Conservation (phyloP, 2,329 filamentous ascomycete species). For the Monosporascus sp. region DNA sequence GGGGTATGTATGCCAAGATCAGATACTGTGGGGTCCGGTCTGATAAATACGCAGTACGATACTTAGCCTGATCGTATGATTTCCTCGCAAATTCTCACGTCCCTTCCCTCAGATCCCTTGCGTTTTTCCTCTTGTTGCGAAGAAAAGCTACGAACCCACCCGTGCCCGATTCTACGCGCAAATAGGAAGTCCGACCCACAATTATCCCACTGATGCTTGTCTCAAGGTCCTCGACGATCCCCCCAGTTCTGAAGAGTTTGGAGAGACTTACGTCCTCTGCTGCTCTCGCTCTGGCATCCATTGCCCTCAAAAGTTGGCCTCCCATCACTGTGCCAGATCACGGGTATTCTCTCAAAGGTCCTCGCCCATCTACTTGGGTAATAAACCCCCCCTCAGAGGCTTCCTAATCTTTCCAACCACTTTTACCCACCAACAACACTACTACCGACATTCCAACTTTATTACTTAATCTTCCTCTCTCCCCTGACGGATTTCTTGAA, state of each 20-base stretch:
- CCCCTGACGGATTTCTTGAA: slow-evolving; percentile 14
- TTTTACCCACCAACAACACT: neutral
- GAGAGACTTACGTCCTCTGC: neutral
- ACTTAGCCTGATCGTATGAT: neutral
- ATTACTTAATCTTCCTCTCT: neutral
- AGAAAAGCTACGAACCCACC: neutral
- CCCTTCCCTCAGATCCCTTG: too few species aligned
- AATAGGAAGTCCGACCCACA: neutral
- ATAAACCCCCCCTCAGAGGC: neutral
- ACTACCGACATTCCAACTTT: neutral
- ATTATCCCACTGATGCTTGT: slow-evolving; percentile 1
- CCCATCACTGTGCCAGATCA: neutral
- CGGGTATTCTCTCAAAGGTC: neutral
- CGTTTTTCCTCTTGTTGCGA: too few species aligned
- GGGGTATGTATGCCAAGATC: neutral
- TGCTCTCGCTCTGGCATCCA: neutral
- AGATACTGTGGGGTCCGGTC: neutral
- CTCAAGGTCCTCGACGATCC: neutral
- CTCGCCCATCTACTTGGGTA: neutral
- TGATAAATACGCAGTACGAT: neutral
- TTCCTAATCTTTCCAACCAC: neutral
- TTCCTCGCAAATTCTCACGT: neutral
- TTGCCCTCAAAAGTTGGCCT: neutral
- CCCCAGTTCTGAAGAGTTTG: neutral
- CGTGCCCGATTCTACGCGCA: neutral